Conservation (phyloP, 106 monocot genomes). For the Hemerocallis citrina region DNA sequence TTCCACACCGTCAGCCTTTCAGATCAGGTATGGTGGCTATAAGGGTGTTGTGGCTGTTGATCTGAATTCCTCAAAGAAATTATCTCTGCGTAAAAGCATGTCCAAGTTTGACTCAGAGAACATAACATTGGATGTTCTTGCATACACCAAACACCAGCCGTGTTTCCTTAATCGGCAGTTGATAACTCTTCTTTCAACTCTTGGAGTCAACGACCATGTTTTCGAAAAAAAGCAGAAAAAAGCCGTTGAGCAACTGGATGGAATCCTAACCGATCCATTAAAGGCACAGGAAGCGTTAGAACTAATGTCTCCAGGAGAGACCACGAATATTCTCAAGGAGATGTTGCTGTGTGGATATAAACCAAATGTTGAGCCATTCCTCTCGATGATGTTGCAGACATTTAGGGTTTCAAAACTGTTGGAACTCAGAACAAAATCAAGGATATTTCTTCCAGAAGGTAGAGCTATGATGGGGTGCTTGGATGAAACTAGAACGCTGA, state of each 20-base stretch:
- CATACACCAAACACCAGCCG: conserved; percentile 71
- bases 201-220: conserved; percentile 57
- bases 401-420: conserved; percentile 61
- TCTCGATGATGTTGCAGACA: conserved; percentile 65
- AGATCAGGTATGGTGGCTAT: conserved; percentile 82
- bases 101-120: conserved; percentile 74
- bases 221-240: conserved; percentile 64
- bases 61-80: conserved; percentile 41
- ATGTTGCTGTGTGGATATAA: conserved; percentile 68
- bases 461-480: conserved; percentile 93
- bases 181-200: conserved; percentile 86
- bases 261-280: conserved; percentile 40
- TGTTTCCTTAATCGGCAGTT: conserved; percentile 86
- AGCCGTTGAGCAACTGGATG: conserved; percentile 46
- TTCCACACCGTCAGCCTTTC: conserved; percentile 74
- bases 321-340: conserved; percentile 49
- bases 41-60: conserved; percentile 92
- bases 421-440: conserved; percentile 72
- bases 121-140: conserved; percentile 66
- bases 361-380: conserved; percentile 68
- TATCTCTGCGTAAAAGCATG: conserved; percentile 88
- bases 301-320: conserved; percentile 60
- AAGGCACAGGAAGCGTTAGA: conserved; percentile 52
- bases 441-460: conserved; percentile 73
- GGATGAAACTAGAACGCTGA: conserved; percentile 68